These are phyloP conservation scores for Saccharomycopsis olivae DNA, from an alignment of 805 yeast genomes.

Conservation along the genomic window DNA sequence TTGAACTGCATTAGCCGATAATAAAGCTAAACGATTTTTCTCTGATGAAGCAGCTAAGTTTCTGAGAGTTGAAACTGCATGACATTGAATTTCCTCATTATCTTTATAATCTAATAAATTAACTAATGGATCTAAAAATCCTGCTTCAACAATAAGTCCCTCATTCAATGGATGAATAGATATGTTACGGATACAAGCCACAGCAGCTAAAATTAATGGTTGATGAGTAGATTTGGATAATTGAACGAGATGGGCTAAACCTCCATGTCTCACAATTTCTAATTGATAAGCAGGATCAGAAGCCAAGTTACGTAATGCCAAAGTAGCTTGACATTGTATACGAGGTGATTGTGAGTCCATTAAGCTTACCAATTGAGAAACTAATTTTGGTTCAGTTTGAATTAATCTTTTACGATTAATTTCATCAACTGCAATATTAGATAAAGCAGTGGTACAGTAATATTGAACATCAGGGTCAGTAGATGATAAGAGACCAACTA, in stretches of 20 bases:
- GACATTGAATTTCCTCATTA: constrained; percentile 95
- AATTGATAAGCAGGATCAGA: constrained; percentile 93
- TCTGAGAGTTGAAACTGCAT: constrained; percentile 91
- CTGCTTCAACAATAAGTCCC: constrained; percentile 92
- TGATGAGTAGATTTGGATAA: constrained; percentile 82
- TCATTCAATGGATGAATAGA: constrained; percentile 96
- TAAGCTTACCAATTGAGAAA: constrained; percentile 72
- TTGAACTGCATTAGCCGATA: constrained; percentile 92
- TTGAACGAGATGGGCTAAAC: constrained; percentile 86
- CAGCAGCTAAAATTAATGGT: constrained; percentile 90
- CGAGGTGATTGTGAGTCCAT: constrained; percentile 93
- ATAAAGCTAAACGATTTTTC: constrained; percentile 79
- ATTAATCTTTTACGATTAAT: constrained; percentile 79
- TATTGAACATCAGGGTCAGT: constrained; percentile 96
- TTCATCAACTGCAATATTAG: constrained; percentile 96
- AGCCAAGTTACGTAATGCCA: constrained; percentile 91
- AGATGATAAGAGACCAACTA: constrained; percentile 75
- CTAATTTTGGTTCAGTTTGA: constrained; percentile 86
- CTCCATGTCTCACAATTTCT: constrained; percentile 92
- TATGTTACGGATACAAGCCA: constrained; percentile 95
- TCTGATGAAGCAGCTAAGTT: constrained; percentile 94
- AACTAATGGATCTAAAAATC: constrained; percentile 87
- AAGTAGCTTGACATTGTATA: constrained; percentile 97
- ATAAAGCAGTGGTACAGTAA: constrained; percentile 94
- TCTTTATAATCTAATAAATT: constrained; percentile 72